Evolutionary conservation across 768 basidiomycete species (phyloP), one percentile per base, ranked within the genome.

Genomic region (Boletus sensibilis): DNA sequence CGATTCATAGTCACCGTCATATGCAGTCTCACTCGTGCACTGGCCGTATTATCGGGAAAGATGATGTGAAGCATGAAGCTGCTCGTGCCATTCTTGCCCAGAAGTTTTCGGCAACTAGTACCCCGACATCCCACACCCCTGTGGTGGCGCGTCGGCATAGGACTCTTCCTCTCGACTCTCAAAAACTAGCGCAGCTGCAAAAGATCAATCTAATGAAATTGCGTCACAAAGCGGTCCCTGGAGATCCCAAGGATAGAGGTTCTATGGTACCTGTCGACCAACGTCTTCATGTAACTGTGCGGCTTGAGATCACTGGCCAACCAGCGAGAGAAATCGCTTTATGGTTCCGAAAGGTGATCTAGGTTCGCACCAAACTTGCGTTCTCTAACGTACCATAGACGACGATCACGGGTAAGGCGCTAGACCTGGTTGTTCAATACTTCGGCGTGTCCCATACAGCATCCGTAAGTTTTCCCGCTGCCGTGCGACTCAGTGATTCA

Each of bases 171-270:
- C 76, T 75, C 13, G 80, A 85, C 61, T 79, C 84, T 9, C 76
- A 73, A 52, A 84, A 84, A 60, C 66, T 80, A 21, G 82, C 79
- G 1, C 81, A 83, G 58, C 69, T 78, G 56, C 78, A 78, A 53
- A 83, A 82, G 62, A 66, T 91, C 18, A 82, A 85, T 63, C 65
- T 86, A 6, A 88, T 92, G 80, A 89, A 84, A 65, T 80, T 93
- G 79, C 83, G 85, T 52, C 89, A 88, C 66, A 78, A 75, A 38
- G 92, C 92, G 12, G 62, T 74, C 40, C 82, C 89, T 3, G 82
- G 75, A 9, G 84, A 92, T 62, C 76, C 81, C 20, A 83, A 79
- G 62, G 84, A 87, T 64, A 79, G 74, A 50, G 50, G 70, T 2
- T 73, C 76, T 12, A 70, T 73, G 16, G 68, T 83, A 1, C 73